A percentile compares a stretch with the other conserved stretches of the same genome.
These are phyloP conservation scores for Xylariaceae sp. DNA, from an alignment of 2,329 filamentous ascomycete genomes.

Conservation along the genomic window DNA sequence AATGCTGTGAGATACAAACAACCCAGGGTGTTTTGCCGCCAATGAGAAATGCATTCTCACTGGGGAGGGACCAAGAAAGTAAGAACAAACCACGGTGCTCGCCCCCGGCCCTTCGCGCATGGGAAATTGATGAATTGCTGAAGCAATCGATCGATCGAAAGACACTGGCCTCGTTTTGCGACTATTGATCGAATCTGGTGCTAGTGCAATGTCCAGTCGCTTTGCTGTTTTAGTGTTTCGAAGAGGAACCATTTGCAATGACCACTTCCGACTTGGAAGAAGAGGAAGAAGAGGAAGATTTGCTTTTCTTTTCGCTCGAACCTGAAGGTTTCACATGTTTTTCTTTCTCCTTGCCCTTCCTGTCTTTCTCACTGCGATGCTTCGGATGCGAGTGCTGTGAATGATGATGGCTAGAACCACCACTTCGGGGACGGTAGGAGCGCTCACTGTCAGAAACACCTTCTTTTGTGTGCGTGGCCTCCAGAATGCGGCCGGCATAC, in stretches of 20 bases:
- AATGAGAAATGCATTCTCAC: too few relatives aligned
- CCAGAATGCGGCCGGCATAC: constrained; percentile 25
- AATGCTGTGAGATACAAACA: too few relatives aligned
- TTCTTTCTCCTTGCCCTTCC: constrained; percentile 24
- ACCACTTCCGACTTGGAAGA: constrained; percentile 25
- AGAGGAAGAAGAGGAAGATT: constrained; percentile 11
- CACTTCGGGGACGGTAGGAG: constrained; percentile 5
- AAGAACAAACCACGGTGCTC: too few relatives aligned
- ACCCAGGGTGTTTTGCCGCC: too few relatives aligned
- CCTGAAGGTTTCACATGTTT: constrained; percentile 10
- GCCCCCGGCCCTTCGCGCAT: too few relatives aligned
- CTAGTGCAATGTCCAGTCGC: too few relatives aligned
- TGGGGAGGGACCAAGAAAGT: too few relatives aligned
- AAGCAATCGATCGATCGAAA: too few relatives aligned
- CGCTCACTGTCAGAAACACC: constrained; percentile 26
- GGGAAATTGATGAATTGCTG: too few relatives aligned
- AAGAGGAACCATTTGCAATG: constrained; percentile 27
- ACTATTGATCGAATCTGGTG: too few relatives aligned
- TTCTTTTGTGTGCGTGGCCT: constrained; percentile 28
- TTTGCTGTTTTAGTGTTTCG: neutral
- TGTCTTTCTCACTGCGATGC: constrained; percentile 17
- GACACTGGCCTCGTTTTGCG: too few relatives aligned
- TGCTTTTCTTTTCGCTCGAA: constrained; percentile 21
- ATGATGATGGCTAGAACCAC: constrained; percentile 8
- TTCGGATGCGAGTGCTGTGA: constrained; percentile 8